Percentiles rank a stretch among this genome's conserved stretches.
phyloP scores from a whole-genome alignment of 1,139 yeast species.

The Nakaseomyces delphensis region DNA sequence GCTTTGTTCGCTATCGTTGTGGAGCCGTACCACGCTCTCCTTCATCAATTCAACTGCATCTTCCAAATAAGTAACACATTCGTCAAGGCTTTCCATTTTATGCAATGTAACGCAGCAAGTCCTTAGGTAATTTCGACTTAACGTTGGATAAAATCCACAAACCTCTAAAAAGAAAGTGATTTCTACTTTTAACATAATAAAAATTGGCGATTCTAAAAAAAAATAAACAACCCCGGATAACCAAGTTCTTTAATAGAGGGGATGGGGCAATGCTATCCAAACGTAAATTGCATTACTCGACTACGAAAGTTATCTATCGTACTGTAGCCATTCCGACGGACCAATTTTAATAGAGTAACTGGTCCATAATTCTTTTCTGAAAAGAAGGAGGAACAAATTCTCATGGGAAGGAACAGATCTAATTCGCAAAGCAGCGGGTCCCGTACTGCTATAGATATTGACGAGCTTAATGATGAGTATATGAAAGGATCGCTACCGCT shows the following conservation, averaged over 20 bases:
- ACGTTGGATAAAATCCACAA: too few species aligned
- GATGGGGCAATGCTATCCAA: too few species aligned
- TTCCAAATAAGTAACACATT: conserved; percentile 19
- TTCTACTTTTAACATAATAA: too few species aligned
- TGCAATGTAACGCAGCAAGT: conserved; percentile 13
- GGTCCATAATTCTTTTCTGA: too few species aligned
- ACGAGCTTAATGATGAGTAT: conserved; percentile 5
- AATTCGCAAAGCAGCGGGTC: conserved; percentile 30
- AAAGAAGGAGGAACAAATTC: conserved; percentile 8
- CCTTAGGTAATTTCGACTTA: not conserved
- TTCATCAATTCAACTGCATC: conserved; percentile 17
- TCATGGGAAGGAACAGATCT: conserved; percentile 23
- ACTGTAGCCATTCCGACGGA: too few species aligned
- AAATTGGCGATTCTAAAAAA: too few species aligned
- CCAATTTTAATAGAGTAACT: too few species aligned
- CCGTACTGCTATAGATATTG: conserved; percentile 13
- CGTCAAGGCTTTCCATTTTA: conserved; percentile 16
- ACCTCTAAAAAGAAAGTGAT: too few species aligned
- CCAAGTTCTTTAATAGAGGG: too few species aligned
- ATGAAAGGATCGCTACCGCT: not conserved
- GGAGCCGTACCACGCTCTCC: conserved; percentile 16
- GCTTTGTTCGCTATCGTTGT: conserved; percentile 16
- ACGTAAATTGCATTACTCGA: too few species aligned
- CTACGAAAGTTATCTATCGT: too few species aligned
- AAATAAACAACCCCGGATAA: too few species aligned